Conservation (phyloP, 306 rosid species). For the Rosa multiflora region DNA sequence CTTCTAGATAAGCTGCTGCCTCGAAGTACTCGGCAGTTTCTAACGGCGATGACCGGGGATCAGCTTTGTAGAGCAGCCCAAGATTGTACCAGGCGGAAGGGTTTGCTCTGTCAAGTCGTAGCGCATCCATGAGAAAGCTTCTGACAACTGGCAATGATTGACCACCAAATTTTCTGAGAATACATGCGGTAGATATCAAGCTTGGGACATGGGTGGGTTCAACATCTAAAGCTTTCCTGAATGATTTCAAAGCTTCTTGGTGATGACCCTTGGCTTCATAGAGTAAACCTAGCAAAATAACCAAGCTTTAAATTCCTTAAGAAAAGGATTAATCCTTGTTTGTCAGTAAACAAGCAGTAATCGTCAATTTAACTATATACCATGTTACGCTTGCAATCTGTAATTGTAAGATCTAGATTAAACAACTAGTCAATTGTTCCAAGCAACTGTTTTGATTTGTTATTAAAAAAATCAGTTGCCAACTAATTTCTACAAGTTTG, state of each 20-base stretch:
- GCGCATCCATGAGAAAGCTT: slow-evolving; percentile 82
- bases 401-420: background rate
- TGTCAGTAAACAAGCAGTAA: background rate
- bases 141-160: slow-evolving; percentile 65
- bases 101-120: slow-evolving; percentile 70
- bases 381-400: background rate
- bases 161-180: slow-evolving; percentile 64
- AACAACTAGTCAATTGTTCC: background rate
- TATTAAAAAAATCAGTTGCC: background rate
- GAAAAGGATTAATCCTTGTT: no score
- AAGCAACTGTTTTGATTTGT: background rate
- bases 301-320: slow-evolving; percentile 11
- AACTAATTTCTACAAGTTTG: background rate
- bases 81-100: slow-evolving; percentile 90
- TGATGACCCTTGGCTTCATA: slow-evolving; percentile 68
- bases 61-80: slow-evolving; percentile 72
- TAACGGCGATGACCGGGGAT: slow-evolving; percentile 42
- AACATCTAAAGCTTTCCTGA: slow-evolving; percentile 66
- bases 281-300: slow-evolving; percentile 54
- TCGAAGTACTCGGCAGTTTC: slow-evolving; percentile 84
- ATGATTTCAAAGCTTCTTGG: slow-evolving; percentile 72
- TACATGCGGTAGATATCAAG: slow-evolving; percentile 78
- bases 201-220: slow-evolving; percentile 75
- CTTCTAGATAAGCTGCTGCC: slow-evolving; percentile 77
- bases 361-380: background rate